Percentiles rank a stretch among this genome's conserved stretches.
Evolutionary conservation across 805 yeast species (phyloP).

Genomic region (Saturnispora saitoi): DNA sequence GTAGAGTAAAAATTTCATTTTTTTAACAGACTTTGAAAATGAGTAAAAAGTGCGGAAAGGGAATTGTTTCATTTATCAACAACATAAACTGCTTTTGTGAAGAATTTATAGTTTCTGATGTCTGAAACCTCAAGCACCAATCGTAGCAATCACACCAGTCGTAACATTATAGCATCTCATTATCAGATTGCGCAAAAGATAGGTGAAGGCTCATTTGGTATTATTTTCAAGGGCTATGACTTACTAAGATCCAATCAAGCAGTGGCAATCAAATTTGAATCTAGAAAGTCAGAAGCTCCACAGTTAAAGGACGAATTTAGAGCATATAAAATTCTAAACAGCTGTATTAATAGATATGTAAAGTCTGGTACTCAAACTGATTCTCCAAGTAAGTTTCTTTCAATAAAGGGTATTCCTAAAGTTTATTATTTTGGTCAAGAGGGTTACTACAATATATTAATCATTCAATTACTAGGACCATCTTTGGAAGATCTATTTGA

Average conservation of each 20-base stretch:
- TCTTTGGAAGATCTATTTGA: slow-evolving; percentile 77
- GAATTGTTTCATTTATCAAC: slow-evolving; percentile 2
- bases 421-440: slow-evolving; percentile 83
- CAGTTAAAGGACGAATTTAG: slow-evolving; percentile 75
- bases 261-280: slow-evolving; percentile 74
- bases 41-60: not conserved
- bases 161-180: slow-evolving; percentile 45
- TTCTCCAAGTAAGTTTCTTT: slow-evolving; percentile 17
- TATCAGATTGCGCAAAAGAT: slow-evolving; percentile 76
- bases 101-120: not conserved
- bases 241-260: slow-evolving; percentile 48
- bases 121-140: slow-evolving; percentile 2
- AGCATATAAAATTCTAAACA: slow-evolving; percentile 64
- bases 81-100: not conserved
- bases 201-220: slow-evolving; percentile 85
- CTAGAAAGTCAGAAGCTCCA: slow-evolving; percentile 75
- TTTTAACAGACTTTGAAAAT: not conserved
- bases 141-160: slow-evolving; percentile 1
- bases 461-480: slow-evolving; percentile 75
- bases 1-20: not conserved
- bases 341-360: slow-evolving; percentile 32
- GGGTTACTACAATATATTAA: slow-evolving; percentile 69
- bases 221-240: slow-evolving; percentile 74
- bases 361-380: slow-evolving; percentile 16
- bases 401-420: slow-evolving; percentile 60